Evolutionary conservation across 1,284 basidiomycete genomes (phyloP).

Genomic region (Melampsora americana): DNA sequence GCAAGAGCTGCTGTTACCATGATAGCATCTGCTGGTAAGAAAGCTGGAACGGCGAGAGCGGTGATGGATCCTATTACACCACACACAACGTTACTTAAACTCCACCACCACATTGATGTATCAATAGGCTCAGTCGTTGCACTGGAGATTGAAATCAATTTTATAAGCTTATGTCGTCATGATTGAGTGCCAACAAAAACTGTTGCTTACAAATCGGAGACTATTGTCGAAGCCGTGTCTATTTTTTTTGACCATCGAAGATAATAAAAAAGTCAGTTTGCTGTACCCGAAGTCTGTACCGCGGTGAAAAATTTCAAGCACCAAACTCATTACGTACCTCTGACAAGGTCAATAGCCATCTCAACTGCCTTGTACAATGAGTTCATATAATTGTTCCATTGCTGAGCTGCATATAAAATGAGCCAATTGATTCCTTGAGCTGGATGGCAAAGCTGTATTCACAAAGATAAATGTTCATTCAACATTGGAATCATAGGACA

Average conservation of each 20-base stretch:
- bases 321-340: background rate
- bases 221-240: conserved; percentile 29
- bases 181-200: background rate
- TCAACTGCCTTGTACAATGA: conserved; percentile 33
- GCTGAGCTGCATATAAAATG: conserved; percentile 37
- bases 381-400: conserved; percentile 44
- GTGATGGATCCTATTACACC: conserved; percentile 31
- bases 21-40: conserved; percentile 25
- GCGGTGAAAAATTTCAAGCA: background rate
- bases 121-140: conserved; percentile 15
- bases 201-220: conserved; percentile 33
- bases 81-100: conserved; percentile 18
- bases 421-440: conserved; percentile 42
- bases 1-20: conserved; percentile 9
- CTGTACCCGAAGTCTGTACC: background rate
- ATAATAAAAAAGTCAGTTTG: background rate
- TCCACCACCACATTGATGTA: conserved; percentile 30
- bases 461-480: background rate
- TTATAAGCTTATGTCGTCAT: background rate
- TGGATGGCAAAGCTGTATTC: conserved; percentile 34
- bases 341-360: conserved; percentile 24
- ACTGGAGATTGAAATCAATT: background rate
- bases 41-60: conserved; percentile 22
- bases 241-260: background rate
- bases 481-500: background rate